phyloP scores from a whole-genome alignment of 305 asterid species.

The Fraxinus nigra region DNA sequence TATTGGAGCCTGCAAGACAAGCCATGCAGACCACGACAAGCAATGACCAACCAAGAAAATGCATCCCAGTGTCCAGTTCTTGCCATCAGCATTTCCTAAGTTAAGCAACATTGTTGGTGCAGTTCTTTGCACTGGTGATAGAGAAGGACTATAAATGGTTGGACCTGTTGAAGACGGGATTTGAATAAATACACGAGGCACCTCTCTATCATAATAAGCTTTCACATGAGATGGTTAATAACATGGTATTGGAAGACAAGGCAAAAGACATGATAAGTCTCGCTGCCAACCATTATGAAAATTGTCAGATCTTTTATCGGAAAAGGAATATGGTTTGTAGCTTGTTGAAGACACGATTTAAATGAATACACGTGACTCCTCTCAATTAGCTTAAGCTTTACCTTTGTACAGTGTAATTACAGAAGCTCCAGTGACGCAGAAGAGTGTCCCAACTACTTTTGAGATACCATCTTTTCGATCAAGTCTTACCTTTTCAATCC shows the following conservation, averaged over 20 bases:
- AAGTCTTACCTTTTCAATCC: slow-evolving; percentile 82
- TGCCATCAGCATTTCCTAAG: background rate
- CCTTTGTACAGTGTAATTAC: slow-evolving; percentile 92
- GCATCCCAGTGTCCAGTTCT: background rate
- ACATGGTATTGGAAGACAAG: background rate
- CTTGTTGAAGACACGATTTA: background rate
- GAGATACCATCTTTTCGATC: slow-evolving; percentile 87
- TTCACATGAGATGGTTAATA: background rate
- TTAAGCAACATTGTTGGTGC: background rate
- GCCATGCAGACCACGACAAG: background rate
- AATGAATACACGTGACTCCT: background rate
- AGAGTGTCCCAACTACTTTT: slow-evolving; percentile 67
- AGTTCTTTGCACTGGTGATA: background rate
- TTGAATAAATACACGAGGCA: background rate
- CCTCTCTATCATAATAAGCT: no score
- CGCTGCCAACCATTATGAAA: background rate
- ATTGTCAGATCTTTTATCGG: background rate
- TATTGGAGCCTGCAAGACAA: background rate
- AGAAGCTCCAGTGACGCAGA: slow-evolving; percentile 94
- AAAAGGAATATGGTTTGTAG: background rate
- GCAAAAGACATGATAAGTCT: background rate
- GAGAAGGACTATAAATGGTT: background rate
- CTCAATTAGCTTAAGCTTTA: background rate
- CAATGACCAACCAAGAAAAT: background rate
- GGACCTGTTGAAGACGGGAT: background rate